phyloP scores from a whole-genome alignment of 1,284 basidiomycete species.

The Thecaphora frezii region DNA sequence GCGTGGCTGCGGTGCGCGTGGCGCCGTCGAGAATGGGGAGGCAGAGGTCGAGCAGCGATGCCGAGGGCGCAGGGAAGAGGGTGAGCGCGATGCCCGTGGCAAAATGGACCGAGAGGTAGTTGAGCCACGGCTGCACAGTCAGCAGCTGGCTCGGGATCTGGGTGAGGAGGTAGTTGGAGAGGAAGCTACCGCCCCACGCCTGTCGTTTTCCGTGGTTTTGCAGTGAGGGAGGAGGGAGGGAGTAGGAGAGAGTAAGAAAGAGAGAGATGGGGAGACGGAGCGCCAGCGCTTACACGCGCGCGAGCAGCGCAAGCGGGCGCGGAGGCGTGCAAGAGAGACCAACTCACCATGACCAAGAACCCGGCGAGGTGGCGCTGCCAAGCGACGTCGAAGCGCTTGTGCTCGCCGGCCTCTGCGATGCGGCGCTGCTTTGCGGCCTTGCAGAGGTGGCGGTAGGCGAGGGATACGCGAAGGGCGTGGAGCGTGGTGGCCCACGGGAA shows the following conservation, averaged over 20 bases:
- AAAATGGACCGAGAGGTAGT: slow-evolving; percentile 43
- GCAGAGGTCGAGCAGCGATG: slow-evolving; percentile 29
- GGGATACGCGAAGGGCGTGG: slow-evolving; percentile 40
- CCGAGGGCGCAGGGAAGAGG: slow-evolving; percentile 13
- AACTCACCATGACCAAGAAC: slow-evolving; percentile 46
- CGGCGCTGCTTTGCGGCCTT: slow-evolving; percentile 18
- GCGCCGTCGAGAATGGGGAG: slow-evolving; percentile 44
- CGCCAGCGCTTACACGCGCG: background rate
- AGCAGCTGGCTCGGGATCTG: slow-evolving; percentile 42
- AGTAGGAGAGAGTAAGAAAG: background rate
- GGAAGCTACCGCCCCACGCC: slow-evolving; percentile 47
- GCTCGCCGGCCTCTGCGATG: slow-evolving; percentile 9
- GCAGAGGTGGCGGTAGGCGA: slow-evolving; percentile 36
- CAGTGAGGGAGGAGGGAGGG: too few relatives aligned
- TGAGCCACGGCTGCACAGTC: slow-evolving; percentile 34
- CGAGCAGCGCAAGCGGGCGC: background rate
- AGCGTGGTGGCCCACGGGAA: slow-evolving; percentile 40
- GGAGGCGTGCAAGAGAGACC: background rate
- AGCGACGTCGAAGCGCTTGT: slow-evolving; percentile 17
- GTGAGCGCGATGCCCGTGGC: slow-evolving; percentile 6
- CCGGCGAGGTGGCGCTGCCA: slow-evolving; percentile 30
- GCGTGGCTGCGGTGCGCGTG: slow-evolving; percentile 37
- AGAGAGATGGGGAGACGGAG: background rate
- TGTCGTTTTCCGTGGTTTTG: too few relatives aligned
- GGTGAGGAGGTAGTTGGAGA: slow-evolving; percentile 36